Conservation (phyloP, 2,329 filamentous ascomycete species). For the Pseudopithomyces chartarum region DNA sequence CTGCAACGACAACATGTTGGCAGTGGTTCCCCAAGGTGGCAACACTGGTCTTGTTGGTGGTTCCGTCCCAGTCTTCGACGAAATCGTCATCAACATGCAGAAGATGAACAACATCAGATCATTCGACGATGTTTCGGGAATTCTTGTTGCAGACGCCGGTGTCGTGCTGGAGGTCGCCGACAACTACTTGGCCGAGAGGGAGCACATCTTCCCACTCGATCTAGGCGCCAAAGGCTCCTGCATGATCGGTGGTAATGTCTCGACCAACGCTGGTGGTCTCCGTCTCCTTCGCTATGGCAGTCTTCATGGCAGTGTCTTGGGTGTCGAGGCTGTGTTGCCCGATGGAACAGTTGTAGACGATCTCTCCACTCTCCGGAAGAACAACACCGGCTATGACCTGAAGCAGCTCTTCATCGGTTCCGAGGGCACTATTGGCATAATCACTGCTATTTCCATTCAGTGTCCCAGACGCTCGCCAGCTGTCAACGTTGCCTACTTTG, state of each 20-base stretch:
- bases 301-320: conserved; percentile 89
- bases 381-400: conserved; percentile 97
- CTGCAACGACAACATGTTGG: conserved; percentile 90
- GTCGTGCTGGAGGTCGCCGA: conserved; percentile 90
- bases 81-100: conserved; percentile 89
- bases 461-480: conserved; percentile 87
- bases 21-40: conserved; percentile 94
- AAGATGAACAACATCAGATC: conserved; percentile 90
- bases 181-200: conserved; percentile 78
- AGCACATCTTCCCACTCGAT: conserved; percentile 92
- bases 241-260: conserved; percentile 93
- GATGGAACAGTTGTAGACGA: conserved; percentile 93
- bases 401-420: conserved; percentile 97
- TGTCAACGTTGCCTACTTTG: conserved; percentile 94
- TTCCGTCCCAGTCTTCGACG: conserved; percentile 95
- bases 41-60: conserved; percentile 97
- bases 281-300: conserved; percentile 90
- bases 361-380: conserved; percentile 86
- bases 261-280: conserved; percentile 93
- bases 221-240: conserved; percentile 98
- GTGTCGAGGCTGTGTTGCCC: conserved; percentile 89
- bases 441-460: conserved; percentile 86
- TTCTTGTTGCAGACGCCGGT: conserved; percentile 87
- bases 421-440: conserved; percentile 92
- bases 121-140: conserved; percentile 91